Evolutionary conservation across 306 rosid species (phyloP).

Genomic region (Begonia fuchsioides): DNA sequence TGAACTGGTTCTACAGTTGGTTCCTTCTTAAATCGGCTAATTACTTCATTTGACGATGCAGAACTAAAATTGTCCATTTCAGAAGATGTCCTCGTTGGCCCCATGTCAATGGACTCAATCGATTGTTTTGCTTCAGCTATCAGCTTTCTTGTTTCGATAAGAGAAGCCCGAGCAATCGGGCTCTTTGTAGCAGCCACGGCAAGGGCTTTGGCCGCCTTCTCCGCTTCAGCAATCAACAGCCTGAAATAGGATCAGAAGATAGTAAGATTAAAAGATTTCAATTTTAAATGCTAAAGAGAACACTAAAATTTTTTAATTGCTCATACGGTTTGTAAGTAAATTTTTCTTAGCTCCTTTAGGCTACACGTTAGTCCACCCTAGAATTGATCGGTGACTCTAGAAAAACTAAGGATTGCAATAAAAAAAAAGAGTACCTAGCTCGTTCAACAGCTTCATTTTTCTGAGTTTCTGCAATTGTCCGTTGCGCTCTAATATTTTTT

Average conservation of each 20-base stretch:
- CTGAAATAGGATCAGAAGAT: conserved; percentile 25
- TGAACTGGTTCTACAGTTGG: conserved; percentile 7
- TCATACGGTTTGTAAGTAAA: no score
- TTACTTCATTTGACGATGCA: conserved; percentile 18
- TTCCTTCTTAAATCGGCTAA: conserved; percentile 11
- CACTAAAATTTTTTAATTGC: no score
- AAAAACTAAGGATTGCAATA: not conserved
- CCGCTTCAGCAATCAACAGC: conserved; percentile 83
- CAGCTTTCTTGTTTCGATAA: conserved; percentile 68
- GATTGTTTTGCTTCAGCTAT: conserved; percentile 85
- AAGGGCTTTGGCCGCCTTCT: conserved; percentile 83
- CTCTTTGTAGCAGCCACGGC: conserved; percentile 75
- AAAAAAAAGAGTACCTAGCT: conserved; percentile 50
- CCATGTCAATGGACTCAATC: conserved; percentile 47
- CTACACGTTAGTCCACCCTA: no score
- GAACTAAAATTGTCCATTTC: conserved; percentile 20
- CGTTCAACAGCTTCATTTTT: conserved; percentile 56
- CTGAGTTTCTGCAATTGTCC: conserved; percentile 52
- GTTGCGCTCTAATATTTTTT: conserved; percentile 68
- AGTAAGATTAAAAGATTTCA: not conserved
- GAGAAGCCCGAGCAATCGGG: conserved; percentile 69
- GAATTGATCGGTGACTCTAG: no score
- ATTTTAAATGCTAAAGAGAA: not conserved
- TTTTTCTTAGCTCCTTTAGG: no score
- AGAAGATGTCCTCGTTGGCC: conserved; percentile 9